Conservation (phyloP, 1,139 yeast genomes). For the Debaryomyces nepalensis region DNA sequence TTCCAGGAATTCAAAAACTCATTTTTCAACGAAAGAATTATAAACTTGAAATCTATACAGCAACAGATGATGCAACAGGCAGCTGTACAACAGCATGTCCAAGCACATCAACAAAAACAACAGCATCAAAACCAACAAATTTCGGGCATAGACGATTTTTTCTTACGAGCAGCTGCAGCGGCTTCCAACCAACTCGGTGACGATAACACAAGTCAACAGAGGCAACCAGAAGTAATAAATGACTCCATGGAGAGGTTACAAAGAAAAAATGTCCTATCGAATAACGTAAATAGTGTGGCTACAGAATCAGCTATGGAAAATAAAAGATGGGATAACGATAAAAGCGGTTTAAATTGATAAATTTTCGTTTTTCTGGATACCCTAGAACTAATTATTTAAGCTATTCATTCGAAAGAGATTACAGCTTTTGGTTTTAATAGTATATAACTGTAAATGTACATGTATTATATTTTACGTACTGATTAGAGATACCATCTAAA, state of each 20-base stretch:
- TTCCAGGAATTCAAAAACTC: slow-evolving; percentile 56
- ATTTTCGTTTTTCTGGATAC: background rate
- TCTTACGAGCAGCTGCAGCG: slow-evolving; percentile 26
- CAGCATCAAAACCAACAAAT: slow-evolving; percentile 22
- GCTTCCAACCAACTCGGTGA: slow-evolving; percentile 13
- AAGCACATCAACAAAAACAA: slow-evolving; percentile 18
- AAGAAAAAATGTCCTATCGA: slow-evolving; percentile 11
- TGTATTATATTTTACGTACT: slow-evolving; percentile 10
- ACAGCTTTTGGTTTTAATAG: slow-evolving; percentile 1
- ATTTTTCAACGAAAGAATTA: slow-evolving; percentile 54
- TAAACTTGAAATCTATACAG: slow-evolving; percentile 36
- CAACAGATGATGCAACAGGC: slow-evolving; percentile 26
- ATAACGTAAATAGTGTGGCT: slow-evolving; percentile 12
- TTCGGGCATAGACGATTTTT: slow-evolving; percentile 41
- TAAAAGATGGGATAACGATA: slow-evolving; percentile 14
- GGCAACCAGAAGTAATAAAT: slow-evolving; percentile 11
- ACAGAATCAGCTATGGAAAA: slow-evolving; percentile 6
- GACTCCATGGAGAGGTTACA: slow-evolving; percentile 12
- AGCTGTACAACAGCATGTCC: slow-evolving; percentile 18
- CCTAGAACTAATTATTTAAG: background rate
- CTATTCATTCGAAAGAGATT: background rate
- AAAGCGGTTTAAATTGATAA: slow-evolving; percentile 9
- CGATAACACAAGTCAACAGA: slow-evolving; percentile 7
- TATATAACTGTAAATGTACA: slow-evolving; percentile 7
- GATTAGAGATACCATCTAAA: slow-evolving; percentile 1